Percentiles rank a stretch among this genome's conserved stretches.
phyloP scores from a whole-genome alignment of 1,284 basidiomycete genomes.

The Sporisorium scitamineum region DNA sequence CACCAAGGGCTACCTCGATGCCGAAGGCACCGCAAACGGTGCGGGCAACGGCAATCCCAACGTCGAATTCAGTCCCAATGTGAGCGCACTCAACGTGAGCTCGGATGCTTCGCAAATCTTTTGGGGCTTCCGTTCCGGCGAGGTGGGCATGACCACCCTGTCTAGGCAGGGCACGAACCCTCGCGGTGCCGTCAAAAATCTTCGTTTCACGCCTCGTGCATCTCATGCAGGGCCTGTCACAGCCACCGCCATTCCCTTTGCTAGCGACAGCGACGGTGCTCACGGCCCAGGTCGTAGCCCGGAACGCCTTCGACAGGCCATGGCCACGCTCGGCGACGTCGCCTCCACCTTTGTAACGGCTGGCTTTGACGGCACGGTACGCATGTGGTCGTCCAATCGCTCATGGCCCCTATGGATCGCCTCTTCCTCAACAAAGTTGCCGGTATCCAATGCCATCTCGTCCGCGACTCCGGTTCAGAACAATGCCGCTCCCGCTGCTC shows the following conservation, averaged over 20 bases:
- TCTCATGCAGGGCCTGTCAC: conserved; percentile 55
- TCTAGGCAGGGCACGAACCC: conserved; percentile 62
- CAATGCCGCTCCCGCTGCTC: conserved; percentile 23
- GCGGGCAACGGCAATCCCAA: conserved; percentile 81
- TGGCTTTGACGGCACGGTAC: conserved; percentile 63
- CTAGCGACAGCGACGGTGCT: conserved; percentile 55
- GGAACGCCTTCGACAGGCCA: conserved; percentile 56
- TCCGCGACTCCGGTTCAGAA: conserved; percentile 20
- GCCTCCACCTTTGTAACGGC: conserved; percentile 62
- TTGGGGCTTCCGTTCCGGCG: conserved; percentile 82
- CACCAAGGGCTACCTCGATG: conserved; percentile 79
- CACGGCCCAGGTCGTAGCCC: conserved; percentile 59
- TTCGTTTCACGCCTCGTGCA: conserved; percentile 49
- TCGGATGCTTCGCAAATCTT: conserved; percentile 78
- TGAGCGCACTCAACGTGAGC: conserved; percentile 74
- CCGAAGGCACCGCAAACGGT: conserved; percentile 75
- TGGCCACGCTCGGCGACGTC: conserved; percentile 56
- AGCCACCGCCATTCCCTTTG: conserved; percentile 57
- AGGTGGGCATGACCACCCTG: conserved; percentile 75
- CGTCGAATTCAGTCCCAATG: conserved; percentile 79
- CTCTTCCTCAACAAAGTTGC: conserved; percentile 23
- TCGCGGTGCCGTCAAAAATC: conserved; percentile 55
- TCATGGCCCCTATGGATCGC: conserved; percentile 58
- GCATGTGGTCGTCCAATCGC: conserved; percentile 58
- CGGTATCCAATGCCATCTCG: conserved; percentile 21